Base-by-base conservation (phyloP, 345 rosid genomes). In the Brassica nigra region DNA sequence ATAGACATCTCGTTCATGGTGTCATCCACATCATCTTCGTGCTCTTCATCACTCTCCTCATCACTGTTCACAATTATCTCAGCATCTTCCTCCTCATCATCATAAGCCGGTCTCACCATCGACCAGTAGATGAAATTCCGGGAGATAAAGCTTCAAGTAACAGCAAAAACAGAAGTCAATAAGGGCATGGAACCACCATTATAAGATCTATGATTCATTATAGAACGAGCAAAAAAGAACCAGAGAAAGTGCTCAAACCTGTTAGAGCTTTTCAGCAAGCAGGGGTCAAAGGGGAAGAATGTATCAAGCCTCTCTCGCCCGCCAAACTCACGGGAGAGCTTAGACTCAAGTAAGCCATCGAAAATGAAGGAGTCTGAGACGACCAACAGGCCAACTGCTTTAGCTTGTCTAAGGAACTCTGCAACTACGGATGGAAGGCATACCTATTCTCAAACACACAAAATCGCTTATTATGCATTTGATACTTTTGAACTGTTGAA, bases 231-330 rank as follows among this genome's bases (percentile, higher is more conserved):
- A 5, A 49, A 68, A 14, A 10, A 14, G n/a, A 49, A 49, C n/a
- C 20, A 44, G 11, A 49, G 66, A 8, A 31, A 34, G 65, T 62
- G 73, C 31, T 5, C 58, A 64, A 71, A 94, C 97, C 97, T 90
- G 89, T 92, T 92, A 11, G 88, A 80, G 58, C 55, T 80, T 81
- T 86, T 86, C 77, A 95, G 81, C 87, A 92, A 84, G 76, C 93
- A 91, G 3, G 97, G 99, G 74, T 95, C 99, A 64, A 91, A 95
- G 4, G 99, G 99, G 76, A 95, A 95, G 85, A 95, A 95, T 78
- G 85, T 88, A 78, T 92, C 97, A 55, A 95, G 92, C 88, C 94
- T 89, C 80, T 94, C 90, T 49, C 83, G 66, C 71, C 99, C 97
- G 33, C 92, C 93, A 86, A 84, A 91, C 62, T 85, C 90, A 83